Percentiles rank a stretch among this genome's conserved stretches.
Conservation (phyloP, 768 basidiomycete genomes). For the Amanita subjunquillea region DNA sequence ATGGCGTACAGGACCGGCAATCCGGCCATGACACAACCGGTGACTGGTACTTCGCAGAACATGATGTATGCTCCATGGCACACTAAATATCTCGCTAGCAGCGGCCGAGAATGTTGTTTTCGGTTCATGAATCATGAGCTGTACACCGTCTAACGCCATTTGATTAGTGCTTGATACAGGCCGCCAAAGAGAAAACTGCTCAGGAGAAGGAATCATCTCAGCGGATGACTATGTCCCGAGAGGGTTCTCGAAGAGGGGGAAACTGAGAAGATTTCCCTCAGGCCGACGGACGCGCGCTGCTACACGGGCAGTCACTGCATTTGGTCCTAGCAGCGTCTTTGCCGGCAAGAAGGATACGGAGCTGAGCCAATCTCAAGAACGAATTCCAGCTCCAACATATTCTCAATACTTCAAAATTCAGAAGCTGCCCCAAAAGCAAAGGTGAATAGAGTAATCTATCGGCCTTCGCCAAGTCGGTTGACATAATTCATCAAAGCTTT, state of each 20-base stretch:
- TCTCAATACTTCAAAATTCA: conserved; percentile 66
- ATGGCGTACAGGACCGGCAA: too few species aligned
- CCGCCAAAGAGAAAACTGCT: conserved; percentile 72
- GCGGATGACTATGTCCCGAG: conserved; percentile 75
- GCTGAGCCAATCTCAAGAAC: conserved; percentile 67
- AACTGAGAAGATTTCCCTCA: conserved; percentile 50
- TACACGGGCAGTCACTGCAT: conserved; percentile 64
- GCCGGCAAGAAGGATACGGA: conserved; percentile 59
- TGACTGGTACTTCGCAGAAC: too few species aligned
- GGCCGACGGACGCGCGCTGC: conserved; percentile 69
- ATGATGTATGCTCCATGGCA: too few species aligned
- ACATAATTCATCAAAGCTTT: conserved; percentile 21
- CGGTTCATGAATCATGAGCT: too few species aligned
- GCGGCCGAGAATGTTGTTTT: too few species aligned
- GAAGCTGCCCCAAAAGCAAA: conserved; percentile 47
- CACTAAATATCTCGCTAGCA: too few species aligned
- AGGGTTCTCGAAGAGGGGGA: conserved; percentile 81
- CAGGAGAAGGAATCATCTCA: conserved; percentile 50
- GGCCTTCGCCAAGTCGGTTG: background rate
- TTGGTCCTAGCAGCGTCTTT: conserved; percentile 84
- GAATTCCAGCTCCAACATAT: conserved; percentile 80
- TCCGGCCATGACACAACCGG: too few species aligned
- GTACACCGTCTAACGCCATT: background rate
- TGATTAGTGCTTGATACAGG: conserved; percentile 28
- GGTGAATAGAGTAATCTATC: conserved; percentile 19